Percentiles rank a stretch among this genome's conserved stretches.
Evolutionary conservation across 2,329 filamentous ascomycete species (phyloP).

Genomic region (Esteya vermicola): DNA sequence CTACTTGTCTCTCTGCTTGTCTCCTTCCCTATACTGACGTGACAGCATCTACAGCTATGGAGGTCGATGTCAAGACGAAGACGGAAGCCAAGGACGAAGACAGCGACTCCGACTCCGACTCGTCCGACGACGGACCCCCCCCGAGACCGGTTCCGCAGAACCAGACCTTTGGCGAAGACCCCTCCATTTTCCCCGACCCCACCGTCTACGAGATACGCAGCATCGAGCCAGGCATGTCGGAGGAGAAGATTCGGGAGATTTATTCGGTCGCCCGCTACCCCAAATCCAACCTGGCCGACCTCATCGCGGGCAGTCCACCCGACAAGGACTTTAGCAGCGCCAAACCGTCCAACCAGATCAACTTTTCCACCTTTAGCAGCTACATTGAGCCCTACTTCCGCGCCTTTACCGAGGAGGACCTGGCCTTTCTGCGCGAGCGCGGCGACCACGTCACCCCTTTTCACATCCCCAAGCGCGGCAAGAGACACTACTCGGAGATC

Average conservation of each 20-base stretch:
- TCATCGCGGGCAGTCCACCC: conserved; percentile 78
- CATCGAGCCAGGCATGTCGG: conserved; percentile 58
- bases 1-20: neutral
- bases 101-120: conserved; percentile 28
- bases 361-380: conserved; percentile 80
- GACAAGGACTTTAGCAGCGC: conserved; percentile 92
- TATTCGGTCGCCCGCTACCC: conserved; percentile 81
- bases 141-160: conserved; percentile 55
- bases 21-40: neutral
- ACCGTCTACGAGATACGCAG: conserved; percentile 87
- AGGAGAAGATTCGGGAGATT: conserved; percentile 76
- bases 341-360: conserved; percentile 89
- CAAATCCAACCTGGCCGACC: conserved; percentile 61
- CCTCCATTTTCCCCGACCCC: conserved; percentile 78
- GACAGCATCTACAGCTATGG: conserved; percentile 2
- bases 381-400: conserved; percentile 89
- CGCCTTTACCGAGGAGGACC: conserved; percentile 80
- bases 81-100: conserved; percentile 18
- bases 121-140: conserved; percentile 44
- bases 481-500: conserved; percentile 72
- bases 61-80: conserved; percentile 15
- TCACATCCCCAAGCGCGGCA: conserved; percentile 70
- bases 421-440: conserved; percentile 81
- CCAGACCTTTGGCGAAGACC: conserved; percentile 86
- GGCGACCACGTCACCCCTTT: conserved; percentile 77